phyloP scores from a whole-genome alignment of 2,329 filamentous ascomycete species.

The Trichoderma koningiopsis region DNA sequence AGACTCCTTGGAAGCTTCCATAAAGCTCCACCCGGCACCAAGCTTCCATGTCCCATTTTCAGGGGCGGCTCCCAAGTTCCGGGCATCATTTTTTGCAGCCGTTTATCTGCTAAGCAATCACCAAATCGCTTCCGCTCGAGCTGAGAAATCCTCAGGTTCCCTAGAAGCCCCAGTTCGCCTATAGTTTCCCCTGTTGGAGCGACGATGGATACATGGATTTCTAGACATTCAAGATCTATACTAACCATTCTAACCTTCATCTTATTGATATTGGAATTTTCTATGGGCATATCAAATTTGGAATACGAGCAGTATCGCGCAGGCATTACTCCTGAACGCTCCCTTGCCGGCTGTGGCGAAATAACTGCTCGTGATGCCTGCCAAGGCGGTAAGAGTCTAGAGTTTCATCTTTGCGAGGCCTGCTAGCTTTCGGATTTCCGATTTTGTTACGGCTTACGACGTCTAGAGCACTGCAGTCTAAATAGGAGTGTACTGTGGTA shows the following conservation, averaged over 20 bases:
- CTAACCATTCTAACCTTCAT: background rate
- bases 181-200: background rate
- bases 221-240: background rate
- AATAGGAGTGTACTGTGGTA: background rate
- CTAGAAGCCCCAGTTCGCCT: background rate
- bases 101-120: background rate
- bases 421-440: background rate
- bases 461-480: background rate
- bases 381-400: background rate
- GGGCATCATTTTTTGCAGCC: background rate
- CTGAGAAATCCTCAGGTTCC: background rate
- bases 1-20: background rate
- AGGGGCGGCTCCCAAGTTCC: background rate
- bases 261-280: background rate
- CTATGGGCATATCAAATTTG: background rate
- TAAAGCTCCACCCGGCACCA: background rate
- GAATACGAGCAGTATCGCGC: background rate
- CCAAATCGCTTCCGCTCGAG: background rate
- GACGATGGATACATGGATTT: background rate
- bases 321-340: background rate
- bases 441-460: background rate
- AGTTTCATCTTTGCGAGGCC: background rate
- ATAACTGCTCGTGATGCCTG: background rate
- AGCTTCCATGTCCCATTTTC: background rate
- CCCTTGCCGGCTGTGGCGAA: background rate